A percentile compares a stretch with the other conserved stretches of the same genome.
Conservation (phyloP, 495 filamentous ascomycete species). For the Hyaloscypha finlandica region DNA sequence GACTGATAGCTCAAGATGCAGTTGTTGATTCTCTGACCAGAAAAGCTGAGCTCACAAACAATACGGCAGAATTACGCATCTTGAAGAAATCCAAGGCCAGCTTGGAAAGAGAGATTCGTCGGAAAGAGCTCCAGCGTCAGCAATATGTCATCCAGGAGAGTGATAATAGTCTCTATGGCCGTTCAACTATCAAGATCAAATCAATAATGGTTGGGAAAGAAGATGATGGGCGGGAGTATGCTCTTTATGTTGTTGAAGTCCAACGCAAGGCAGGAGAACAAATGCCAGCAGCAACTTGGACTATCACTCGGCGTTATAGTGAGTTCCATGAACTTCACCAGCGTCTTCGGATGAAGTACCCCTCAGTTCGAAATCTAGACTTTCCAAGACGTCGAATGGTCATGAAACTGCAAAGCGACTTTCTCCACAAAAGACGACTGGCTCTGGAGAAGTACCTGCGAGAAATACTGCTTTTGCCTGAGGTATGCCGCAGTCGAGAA, state of each 20-base stretch:
- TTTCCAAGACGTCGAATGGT: conserved; percentile 91
- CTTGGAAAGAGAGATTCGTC: conserved; percentile 84
- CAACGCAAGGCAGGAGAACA: conserved; percentile 85
- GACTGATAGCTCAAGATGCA: conserved; percentile 81
- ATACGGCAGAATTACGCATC: conserved; percentile 89
- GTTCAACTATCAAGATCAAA: conserved; percentile 85
- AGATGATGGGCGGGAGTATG: conserved; percentile 91
- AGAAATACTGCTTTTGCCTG: conserved; percentile 80
- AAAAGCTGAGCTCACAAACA: conserved; percentile 97
- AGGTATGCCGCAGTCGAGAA: conserved; percentile 91
- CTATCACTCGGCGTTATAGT: conserved; percentile 81
- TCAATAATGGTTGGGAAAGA: conserved; percentile 89
- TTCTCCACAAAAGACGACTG: conserved; percentile 82
- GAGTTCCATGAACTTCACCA: conserved; percentile 97
- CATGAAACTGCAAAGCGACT: conserved; percentile 94
- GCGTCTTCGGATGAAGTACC: conserved; percentile 78
- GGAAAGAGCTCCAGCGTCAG: conserved; percentile 94
- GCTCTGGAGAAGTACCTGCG: conserved; percentile 86
- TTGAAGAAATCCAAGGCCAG: conserved; percentile 92
- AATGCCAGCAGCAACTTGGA: conserved; percentile 84
- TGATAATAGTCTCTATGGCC: conserved; percentile 94
- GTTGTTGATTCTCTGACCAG: conserved; percentile 88
- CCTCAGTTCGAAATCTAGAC: conserved; percentile 83
- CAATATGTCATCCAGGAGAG: conserved; percentile 98
- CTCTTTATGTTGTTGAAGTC: conserved; percentile 91